These are phyloP conservation scores for Sextonia rubra DNA, from an alignment of 164 flowering plant genomes.

Conservation along the genomic window DNA sequence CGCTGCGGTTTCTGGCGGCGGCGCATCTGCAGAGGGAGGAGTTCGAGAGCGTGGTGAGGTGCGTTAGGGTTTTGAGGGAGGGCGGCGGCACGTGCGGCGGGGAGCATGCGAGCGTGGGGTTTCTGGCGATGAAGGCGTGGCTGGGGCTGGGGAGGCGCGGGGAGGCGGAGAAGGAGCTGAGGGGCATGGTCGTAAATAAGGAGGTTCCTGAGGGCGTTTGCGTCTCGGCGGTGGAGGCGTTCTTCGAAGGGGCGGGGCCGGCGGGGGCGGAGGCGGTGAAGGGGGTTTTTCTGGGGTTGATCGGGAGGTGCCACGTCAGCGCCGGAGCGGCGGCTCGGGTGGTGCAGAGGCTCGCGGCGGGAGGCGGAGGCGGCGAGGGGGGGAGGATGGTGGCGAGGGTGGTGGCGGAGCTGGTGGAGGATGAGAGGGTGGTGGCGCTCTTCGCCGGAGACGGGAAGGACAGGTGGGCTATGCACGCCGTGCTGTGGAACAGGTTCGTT, in stretches of 20 bases:
- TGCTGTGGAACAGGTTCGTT: slow-evolving; percentile 83
- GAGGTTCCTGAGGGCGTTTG: slow-evolving; percentile 84
- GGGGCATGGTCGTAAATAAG: slow-evolving; percentile 61
- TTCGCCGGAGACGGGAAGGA: slow-evolving; percentile 48
- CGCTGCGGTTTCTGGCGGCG: slow-evolving; percentile 81
- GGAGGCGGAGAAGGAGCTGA: slow-evolving; percentile 95
- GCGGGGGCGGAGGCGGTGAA: slow-evolving; percentile 77
- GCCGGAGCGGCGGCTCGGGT: slow-evolving; percentile 70
- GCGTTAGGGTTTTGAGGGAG: slow-evolving; percentile 79
- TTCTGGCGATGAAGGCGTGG: slow-evolving; percentile 93
- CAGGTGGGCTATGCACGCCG: slow-evolving; percentile 75
- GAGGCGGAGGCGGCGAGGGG: slow-evolving; percentile 37
- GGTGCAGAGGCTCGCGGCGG: slow-evolving; percentile 46
- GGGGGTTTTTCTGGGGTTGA: slow-evolving; percentile 67
- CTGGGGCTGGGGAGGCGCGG: slow-evolving; percentile 62
- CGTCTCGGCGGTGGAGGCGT: slow-evolving; percentile 82
- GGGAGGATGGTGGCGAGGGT: slow-evolving; percentile 50
- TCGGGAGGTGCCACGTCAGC: slow-evolving; percentile 77
- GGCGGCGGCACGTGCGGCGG: slow-evolving; percentile 15
- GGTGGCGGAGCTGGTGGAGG: slow-evolving; percentile 70
- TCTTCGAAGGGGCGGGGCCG: slow-evolving; percentile 63
- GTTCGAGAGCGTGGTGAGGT: slow-evolving; percentile 82
- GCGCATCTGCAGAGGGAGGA: slow-evolving; percentile 76
- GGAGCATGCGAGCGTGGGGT: slow-evolving; percentile 75
- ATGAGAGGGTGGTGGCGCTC: slow-evolving; percentile 71